Percentiles rank a stretch among this genome's conserved stretches.
phyloP scores from a whole-genome alignment of 345 rosid genomes.

The Arabis alpina region DNA sequence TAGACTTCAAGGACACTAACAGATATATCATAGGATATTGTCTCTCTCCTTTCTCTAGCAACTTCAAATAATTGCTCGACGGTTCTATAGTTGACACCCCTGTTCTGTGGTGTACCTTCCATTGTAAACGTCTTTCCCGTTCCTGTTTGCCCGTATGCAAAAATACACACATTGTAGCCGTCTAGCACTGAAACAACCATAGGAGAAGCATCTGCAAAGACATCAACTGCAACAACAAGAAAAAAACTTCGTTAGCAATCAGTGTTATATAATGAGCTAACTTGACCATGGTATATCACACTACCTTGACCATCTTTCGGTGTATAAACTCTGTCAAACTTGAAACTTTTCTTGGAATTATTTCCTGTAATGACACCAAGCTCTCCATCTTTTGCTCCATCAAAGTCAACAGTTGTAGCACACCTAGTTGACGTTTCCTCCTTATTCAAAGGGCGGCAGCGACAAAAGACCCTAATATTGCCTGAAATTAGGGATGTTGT shows the following conservation, averaged over 20 bases:
- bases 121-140: constrained; percentile 98
- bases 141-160: constrained; percentile 98
- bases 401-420: constrained; percentile 73
- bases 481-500: constrained; percentile 57
- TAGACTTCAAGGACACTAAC: constrained; percentile 98
- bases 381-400: constrained; percentile 88
- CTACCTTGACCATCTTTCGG: constrained; percentile 96
- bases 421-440: constrained; percentile 64
- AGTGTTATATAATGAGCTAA: not conserved
- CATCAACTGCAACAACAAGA: constrained; percentile 64
- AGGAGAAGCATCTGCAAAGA: constrained; percentile 88
- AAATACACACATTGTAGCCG: constrained; percentile 96
- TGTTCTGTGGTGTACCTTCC: constrained; percentile 84
- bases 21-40: constrained; percentile 65
- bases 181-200: constrained; percentile 90
- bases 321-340: constrained; percentile 84
- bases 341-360: constrained; percentile 68
- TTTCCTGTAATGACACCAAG: constrained; percentile 70
- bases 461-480: constrained; percentile 93
- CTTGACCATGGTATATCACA: constrained; percentile 10
- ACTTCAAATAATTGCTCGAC: constrained; percentile 78
- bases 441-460: constrained; percentile 84
- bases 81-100: constrained; percentile 96
- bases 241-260: constrained; percentile 11
- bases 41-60: constrained; percentile 80